Evolutionary conservation across 1,284 basidiomycete genomes (phyloP), one percentile per base, ranked within the genome.

Genomic region (Jaminaea rosea): DNA sequence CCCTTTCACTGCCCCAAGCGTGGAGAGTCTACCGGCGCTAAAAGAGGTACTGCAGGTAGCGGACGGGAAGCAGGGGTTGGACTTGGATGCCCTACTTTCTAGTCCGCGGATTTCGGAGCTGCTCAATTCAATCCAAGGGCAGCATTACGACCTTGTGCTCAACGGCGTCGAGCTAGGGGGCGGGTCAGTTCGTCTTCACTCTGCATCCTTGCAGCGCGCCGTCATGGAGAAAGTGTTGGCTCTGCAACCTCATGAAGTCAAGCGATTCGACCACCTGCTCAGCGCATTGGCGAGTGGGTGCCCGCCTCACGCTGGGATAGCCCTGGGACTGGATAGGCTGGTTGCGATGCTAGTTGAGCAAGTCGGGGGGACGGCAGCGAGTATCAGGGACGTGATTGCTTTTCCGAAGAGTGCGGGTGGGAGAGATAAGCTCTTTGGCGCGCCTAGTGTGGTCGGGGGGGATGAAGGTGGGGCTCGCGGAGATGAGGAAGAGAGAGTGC

Each of bases 111-210:
- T n/a, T n/a, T n/a, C n/a, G n/a, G n/a, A n/a, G n/a, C 17, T 5
- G 7, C 39, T 42, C 19, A 23, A n/a, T 11, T 42, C 39, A 5
- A 49, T 91, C 60, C 82, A 88, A 45, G 91, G 91, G 1, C 91
- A 97, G 75, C 92, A 96, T 76, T 97, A 96, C 71, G 91, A 97
- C 77, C 84, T 97, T 39, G 90, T 97, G n/a, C 75, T 96, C 55
- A 88, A 96, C 73, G 92, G 91, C 2, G 81, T 85, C 53, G 91
- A 97, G 77, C 86, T 97, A 59, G 91, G 89, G 24, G 91, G 91
- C 26, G 91, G 91, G 10, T 88, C 86, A 27, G 91, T 97, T 52
- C 83, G 91, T 63, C 83, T 97, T 34, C 91, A 97, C 72, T 88
- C 93, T 73, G 81, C 86, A 1, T 74, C 69, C 28, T 83, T 94